A percentile compares a stretch with the other conserved stretches of the same genome.
Evolutionary conservation across 2,329 filamentous ascomycete species (phyloP).

Genomic region (Tricladium varicosporioides): DNA sequence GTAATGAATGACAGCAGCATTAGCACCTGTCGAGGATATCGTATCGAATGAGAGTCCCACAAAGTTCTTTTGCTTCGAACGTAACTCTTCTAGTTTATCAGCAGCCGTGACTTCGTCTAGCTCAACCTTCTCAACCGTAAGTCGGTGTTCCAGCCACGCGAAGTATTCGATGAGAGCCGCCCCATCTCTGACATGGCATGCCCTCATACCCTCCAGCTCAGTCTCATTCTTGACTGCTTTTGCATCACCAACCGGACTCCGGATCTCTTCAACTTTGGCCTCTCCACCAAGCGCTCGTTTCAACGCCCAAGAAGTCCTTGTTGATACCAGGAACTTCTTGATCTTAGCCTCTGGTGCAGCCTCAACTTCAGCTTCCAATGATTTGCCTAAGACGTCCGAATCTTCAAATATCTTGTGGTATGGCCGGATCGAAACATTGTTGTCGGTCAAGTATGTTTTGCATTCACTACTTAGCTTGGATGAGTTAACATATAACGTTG

Average conservation of each 20-base stretch:
- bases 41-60: slow-evolving; percentile 92
- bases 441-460: slow-evolving; percentile 65
- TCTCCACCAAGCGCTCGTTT: slow-evolving; percentile 84
- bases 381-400: slow-evolving; percentile 60
- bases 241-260: slow-evolving; percentile 84
- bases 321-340: slow-evolving; percentile 79
- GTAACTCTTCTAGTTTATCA: slow-evolving; percentile 80
- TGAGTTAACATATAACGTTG: slow-evolving; percentile 81
- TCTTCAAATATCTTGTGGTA: slow-evolving; percentile 82
- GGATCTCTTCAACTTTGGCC: slow-evolving; percentile 76
- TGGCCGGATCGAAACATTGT: slow-evolving; percentile 72
- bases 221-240: slow-evolving; percentile 93
- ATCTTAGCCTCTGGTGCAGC: slow-evolving; percentile 30
- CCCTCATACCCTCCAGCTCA: slow-evolving; percentile 88
- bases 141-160: slow-evolving; percentile 91
- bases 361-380: slow-evolving; percentile 38
- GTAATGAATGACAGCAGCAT: slow-evolving; percentile 92
- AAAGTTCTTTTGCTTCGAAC: slow-evolving; percentile 69
- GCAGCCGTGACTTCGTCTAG: slow-evolving; percentile 90
- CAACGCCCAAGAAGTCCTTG: slow-evolving; percentile 88
- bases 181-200: slow-evolving; percentile 91
- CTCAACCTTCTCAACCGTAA: slow-evolving; percentile 67
- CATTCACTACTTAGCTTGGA: slow-evolving; percentile 71
- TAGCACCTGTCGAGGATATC: slow-evolving; percentile 86
- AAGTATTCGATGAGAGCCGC: slow-evolving; percentile 90